A percentile compares a stretch with the other conserved stretches of the same genome.
Evolutionary conservation across 139 green algal species (phyloP).

Genomic region (Micractinium sp.): DNA sequence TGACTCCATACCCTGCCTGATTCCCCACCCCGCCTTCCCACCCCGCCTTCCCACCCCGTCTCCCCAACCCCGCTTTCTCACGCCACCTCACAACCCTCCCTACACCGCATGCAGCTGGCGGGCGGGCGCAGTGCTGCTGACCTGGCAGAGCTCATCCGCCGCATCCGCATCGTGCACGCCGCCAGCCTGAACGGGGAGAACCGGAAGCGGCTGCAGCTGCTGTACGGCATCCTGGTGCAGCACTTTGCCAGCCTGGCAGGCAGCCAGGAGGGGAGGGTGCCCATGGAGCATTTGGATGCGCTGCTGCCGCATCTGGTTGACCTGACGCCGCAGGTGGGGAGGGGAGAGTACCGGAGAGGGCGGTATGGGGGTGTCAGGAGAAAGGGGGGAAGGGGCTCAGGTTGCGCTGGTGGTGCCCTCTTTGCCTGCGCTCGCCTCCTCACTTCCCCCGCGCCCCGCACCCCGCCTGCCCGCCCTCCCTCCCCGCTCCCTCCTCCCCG

Average conservation of each 20-base stretch:
- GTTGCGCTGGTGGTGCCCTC: no score
- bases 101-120: neutral
- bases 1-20: no score
- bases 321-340: slow-evolving; percentile 54
- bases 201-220: slow-evolving; percentile 82
- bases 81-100: neutral
- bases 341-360: no score
- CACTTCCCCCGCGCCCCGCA: neutral
- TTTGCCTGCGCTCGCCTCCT: neutral
- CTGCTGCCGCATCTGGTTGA: slow-evolving; percentile 69
- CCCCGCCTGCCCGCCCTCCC: neutral
- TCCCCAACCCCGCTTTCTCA: neutral
- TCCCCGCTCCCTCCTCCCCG: neutral
- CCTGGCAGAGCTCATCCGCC: slow-evolving; percentile 66
- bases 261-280: neutral
- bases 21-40: neutral
- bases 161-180: slow-evolving; percentile 84
- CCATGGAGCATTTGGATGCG: slow-evolving; percentile 74
- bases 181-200: slow-evolving; percentile 69
- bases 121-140: slow-evolving; percentile 58
- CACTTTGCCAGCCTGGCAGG: slow-evolving; percentile 85
- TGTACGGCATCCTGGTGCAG: slow-evolving; percentile 92
- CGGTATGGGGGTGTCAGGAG: no score
- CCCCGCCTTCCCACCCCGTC: neutral
- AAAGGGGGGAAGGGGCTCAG: no score